These are phyloP conservation scores for Pholiota conissans DNA, from an alignment of 768 basidiomycete genomes.

Conservation along the genomic window DNA sequence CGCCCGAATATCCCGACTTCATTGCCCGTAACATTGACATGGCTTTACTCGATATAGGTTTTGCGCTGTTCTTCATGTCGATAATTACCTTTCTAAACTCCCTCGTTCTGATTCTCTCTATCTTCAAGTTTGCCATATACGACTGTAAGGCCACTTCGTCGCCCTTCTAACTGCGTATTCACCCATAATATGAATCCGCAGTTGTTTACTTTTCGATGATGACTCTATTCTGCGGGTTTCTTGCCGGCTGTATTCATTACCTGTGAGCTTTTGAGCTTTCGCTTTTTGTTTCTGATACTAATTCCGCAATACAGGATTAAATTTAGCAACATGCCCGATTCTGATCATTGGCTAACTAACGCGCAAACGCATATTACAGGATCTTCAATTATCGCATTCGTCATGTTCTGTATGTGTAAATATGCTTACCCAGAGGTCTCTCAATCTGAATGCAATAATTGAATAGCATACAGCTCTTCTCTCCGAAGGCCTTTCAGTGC, in stretches of 20 bases:
- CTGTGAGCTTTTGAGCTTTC: not conserved
- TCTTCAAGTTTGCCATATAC: constrained; percentile 4
- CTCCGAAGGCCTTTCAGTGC: constrained; percentile 3
- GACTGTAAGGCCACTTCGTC: not conserved
- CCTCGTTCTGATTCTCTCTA: constrained; percentile 1
- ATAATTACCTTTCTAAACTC: constrained; percentile 3
- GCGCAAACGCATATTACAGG: constrained; percentile 10
- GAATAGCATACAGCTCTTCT: constrained; percentile 4
- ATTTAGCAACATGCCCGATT: constrained; percentile 9
- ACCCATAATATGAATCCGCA: not conserved
- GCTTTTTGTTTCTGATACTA: not conserved
- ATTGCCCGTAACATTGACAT: not conserved
- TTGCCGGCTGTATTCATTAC: constrained; percentile 3
- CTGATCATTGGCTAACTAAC: constrained; percentile 8
- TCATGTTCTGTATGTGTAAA: constrained; percentile 11
- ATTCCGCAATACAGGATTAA: not conserved
- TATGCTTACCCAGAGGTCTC: not conserved
- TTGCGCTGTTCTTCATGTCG: constrained; percentile 7
- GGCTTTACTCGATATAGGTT: not conserved
- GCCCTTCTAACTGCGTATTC: not conserved
- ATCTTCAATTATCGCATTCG: constrained; percentile 6
- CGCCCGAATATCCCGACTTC: not conserved
- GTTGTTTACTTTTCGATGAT: constrained; percentile 5
- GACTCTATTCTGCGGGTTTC: constrained; percentile 3
- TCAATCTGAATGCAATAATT: not conserved